phyloP scores from a whole-genome alignment of 495 filamentous ascomycete species.

The Cairneyella variabilis region DNA sequence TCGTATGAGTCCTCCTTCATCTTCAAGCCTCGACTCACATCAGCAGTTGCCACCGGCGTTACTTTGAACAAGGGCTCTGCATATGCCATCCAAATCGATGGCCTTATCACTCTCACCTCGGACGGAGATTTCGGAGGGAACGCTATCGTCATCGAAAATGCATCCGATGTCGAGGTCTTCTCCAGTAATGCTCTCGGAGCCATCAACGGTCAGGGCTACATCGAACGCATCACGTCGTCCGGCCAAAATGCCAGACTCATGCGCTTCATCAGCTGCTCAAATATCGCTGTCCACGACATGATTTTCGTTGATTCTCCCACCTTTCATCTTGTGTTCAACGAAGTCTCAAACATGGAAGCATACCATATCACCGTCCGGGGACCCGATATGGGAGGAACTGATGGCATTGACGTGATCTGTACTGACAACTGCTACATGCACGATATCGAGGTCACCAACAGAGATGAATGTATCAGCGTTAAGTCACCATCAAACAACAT shows the following conservation, averaged over 20 bases:
- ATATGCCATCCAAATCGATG: conserved; percentile 39
- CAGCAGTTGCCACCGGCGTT: no score
- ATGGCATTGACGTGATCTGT: conserved; percentile 48
- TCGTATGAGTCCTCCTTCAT: no score
- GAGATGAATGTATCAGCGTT: conserved; percentile 51
- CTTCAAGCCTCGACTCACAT: no score
- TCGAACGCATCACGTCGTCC: conserved; percentile 31
- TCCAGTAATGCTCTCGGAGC: conserved; percentile 42
- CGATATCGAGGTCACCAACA: conserved; percentile 50
- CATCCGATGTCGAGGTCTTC: conserved; percentile 47
- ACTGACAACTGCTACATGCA: conserved; percentile 48
- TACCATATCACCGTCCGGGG: conserved; percentile 52
- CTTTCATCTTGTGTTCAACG: conserved; percentile 47
- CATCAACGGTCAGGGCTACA: conserved; percentile 47
- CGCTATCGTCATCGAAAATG: conserved; percentile 43
- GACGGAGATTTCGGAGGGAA: conserved; percentile 39
- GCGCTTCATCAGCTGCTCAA: conserved; percentile 35
- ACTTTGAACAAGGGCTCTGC: no score
- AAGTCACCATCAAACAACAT: conserved; percentile 47
- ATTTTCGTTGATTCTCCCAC: conserved; percentile 46
- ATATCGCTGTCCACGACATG: conserved; percentile 48
- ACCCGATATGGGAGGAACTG: conserved; percentile 41
- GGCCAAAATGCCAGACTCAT: conserved; percentile 32
- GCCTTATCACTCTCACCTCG: conserved; percentile 39
- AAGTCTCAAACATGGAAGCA: conserved; percentile 41